Conservation (phyloP, 192 early-diverging fungal genomes). For the Kickxella alabastrina region DNA sequence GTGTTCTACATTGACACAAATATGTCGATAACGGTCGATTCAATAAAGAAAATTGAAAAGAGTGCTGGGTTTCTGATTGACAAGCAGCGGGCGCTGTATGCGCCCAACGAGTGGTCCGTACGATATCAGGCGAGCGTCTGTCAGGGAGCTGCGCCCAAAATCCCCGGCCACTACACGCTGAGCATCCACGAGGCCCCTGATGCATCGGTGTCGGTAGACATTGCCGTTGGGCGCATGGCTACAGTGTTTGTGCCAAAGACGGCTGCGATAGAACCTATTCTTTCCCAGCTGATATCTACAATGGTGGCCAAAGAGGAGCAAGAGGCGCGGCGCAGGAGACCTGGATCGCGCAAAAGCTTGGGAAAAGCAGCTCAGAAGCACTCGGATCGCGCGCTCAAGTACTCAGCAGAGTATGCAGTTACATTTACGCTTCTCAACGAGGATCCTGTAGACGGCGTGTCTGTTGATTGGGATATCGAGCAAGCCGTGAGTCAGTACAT, state of each 20-base stretch:
- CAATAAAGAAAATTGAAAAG: slow-evolving; percentile 4
- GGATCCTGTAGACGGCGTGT: slow-evolving; percentile 58
- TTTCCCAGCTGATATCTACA: slow-evolving; percentile 4
- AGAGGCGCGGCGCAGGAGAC: slow-evolving; percentile 1
- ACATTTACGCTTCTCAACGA: slow-evolving; percentile 86
- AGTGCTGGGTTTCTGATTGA: slow-evolving; percentile 10
- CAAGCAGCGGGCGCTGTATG: slow-evolving; percentile 5
- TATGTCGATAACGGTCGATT: too few relatives aligned
- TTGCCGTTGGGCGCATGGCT: slow-evolving; percentile 5
- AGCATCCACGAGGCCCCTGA: slow-evolving; percentile 5
- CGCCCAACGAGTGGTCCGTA: slow-evolving; percentile 19
- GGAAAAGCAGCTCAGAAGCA: not conserved
- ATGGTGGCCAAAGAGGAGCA: slow-evolving; percentile 31
- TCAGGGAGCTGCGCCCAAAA: slow-evolving; percentile 5
- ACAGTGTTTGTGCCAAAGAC: slow-evolving; percentile 2
- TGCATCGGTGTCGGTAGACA: not conserved
- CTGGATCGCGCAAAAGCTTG: not conserved
- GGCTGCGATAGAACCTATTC: not conserved
- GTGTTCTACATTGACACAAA: slow-evolving; percentile 27
- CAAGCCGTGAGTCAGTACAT: slow-evolving; percentile 62
- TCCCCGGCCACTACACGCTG: slow-evolving; percentile 37
- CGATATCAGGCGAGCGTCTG: slow-evolving; percentile 6
- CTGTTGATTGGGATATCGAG: slow-evolving; percentile 82
- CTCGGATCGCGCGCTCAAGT: slow-evolving; percentile 71
- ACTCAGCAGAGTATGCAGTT: slow-evolving; percentile 77